These are phyloP conservation scores for Tolypocladium amazonense DNA, from an alignment of 2,329 filamentous ascomycete genomes.

Conservation along the genomic window DNA sequence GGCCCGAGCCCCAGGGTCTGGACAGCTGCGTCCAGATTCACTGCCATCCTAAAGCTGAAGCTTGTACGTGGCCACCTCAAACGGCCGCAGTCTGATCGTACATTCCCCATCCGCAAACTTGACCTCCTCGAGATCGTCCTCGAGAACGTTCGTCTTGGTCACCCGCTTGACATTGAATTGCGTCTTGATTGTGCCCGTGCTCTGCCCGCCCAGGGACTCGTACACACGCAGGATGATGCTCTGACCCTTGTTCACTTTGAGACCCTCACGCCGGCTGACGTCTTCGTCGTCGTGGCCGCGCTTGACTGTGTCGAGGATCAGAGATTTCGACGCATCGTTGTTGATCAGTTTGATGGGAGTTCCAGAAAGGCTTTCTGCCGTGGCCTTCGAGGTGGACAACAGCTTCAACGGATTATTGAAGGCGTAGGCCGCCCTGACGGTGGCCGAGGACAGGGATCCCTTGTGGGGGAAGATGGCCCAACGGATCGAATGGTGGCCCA, in stretches of 20 bases:
- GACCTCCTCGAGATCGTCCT: slow-evolving; percentile 70
- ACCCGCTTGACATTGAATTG: slow-evolving; percentile 63
- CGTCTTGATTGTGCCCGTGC: slow-evolving; percentile 59
- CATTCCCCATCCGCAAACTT: slow-evolving; percentile 39
- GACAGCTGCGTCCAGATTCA: slow-evolving; percentile 15
- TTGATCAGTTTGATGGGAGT: slow-evolving; percentile 57
- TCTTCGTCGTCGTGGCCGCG: slow-evolving; percentile 83
- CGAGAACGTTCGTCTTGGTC: slow-evolving; percentile 75
- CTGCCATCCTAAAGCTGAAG: slow-evolving; percentile 36
- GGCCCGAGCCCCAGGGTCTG: slow-evolving; percentile 8
- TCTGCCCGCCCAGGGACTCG: slow-evolving; percentile 76
- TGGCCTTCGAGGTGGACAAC: slow-evolving; percentile 16
- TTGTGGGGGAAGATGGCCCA: slow-evolving; percentile 85
- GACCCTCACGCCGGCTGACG: slow-evolving; percentile 47
- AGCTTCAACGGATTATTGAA: slow-evolving; percentile 71
- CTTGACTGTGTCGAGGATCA: slow-evolving; percentile 86
- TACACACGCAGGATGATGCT: slow-evolving; percentile 81
- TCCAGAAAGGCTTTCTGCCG: slow-evolving; percentile 14
- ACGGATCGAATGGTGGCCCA: slow-evolving; percentile 78
- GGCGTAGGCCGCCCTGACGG: slow-evolving; percentile 74
- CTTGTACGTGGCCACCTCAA: slow-evolving; percentile 77
- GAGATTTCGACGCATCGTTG: slow-evolving; percentile 38
- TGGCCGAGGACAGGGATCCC: slow-evolving; percentile 59
- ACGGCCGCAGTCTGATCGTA: slow-evolving; percentile 59
- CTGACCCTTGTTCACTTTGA: slow-evolving; percentile 57